Evolutionary conservation across 306 rosid genomes (phyloP), one percentile per base, ranked within the genome.

Genomic region (Phaseolus lunatus): DNA sequence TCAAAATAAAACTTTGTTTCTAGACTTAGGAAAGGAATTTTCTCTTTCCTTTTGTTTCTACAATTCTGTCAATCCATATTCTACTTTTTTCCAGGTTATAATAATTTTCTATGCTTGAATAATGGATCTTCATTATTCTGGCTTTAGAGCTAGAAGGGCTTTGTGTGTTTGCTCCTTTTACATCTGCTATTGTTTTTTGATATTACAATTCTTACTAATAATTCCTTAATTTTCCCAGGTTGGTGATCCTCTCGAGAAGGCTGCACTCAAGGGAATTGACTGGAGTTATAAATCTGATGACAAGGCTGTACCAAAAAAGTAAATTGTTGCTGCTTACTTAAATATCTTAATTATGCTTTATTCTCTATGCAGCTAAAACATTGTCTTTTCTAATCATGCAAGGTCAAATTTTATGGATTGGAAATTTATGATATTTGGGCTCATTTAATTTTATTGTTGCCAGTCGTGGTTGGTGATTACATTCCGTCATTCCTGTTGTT

Each of bases 191-290:
- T 56, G 44, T 69, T 70, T 70, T 47, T 76, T 65, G 19, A 41
- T 65, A 27, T 58, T 22, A 1, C 65, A n/a, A 45, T 70, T 74
- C 66, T 62, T 76, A 43, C 81, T 1, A 37, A 20, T 44, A 59
- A 57, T 66, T 82, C 58, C 59, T 68, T 74, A 69, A 70, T 79
- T 81, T 77, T 41, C 48, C 64, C 86, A 96, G 99, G 98, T 96
- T 79, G 99, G 99, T 9, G 99, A 96, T 96, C 99, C 99, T 86
- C 97, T 96, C 9, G 99, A 96, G 80, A 96, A 96, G 89, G 99
- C 99, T 58, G 92, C 99, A 9, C 96, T 96, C 8, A 96, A 89
- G 85, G 99, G 99, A 76, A 90, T 96, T 4, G 97, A 96, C 81
- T 96, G 99, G 99, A 71, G 85, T 59, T 96, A 92, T 75, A 96